Base-by-base conservation (phyloP, 306 rosid genomes). In the Hylodesmum podocarpum region DNA sequence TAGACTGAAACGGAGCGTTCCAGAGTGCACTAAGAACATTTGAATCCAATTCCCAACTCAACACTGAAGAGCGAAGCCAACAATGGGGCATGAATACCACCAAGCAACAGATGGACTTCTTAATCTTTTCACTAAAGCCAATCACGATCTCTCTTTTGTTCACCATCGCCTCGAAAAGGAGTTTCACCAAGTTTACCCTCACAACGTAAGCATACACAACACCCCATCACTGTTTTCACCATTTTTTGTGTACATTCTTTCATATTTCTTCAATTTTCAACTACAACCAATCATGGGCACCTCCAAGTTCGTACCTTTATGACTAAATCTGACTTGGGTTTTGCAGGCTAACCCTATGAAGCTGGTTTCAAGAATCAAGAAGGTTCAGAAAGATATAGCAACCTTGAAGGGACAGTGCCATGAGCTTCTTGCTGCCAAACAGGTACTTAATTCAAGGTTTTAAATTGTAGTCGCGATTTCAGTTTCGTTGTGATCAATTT, bases 321-420 rank as follows among this genome's bases (percentile, higher is more conserved):
- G 72, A 8, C 64, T 44, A 78, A 21, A 57, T 0, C 28, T n/a
- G 40, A 58, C 10, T 34, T 67, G 64, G 25, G 22, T 61, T 76
- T 64, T 70, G 41, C 79, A 91, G 97, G 91, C 89, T 36, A 94
- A 94, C 82, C 97, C 97, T 25, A 90, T 89, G 90, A 91, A 91
- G 83, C 78, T 91, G 57, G 98, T 87, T 34, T 90, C 89, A 2
- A 87, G 98, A 67, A 82, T 94, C 0, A 94, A 90, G 84, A 94
- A 87, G 80, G 50, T 91, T 66, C 98, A 87, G 33, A 89, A 88
- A 70, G 95, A 94, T 70, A 34, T 94, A 44, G 74, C 86, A 57
- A 81, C 40, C 19, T 67, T 94, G 91, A 80, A 90, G 80, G 96
- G 84, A n/a, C 89, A 90, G 77, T 94, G 96, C 71, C 97, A 84